Evolutionary conservation across 768 basidiomycete genomes (phyloP).

Genomic region (Boletus rufocinnamomeus): DNA sequence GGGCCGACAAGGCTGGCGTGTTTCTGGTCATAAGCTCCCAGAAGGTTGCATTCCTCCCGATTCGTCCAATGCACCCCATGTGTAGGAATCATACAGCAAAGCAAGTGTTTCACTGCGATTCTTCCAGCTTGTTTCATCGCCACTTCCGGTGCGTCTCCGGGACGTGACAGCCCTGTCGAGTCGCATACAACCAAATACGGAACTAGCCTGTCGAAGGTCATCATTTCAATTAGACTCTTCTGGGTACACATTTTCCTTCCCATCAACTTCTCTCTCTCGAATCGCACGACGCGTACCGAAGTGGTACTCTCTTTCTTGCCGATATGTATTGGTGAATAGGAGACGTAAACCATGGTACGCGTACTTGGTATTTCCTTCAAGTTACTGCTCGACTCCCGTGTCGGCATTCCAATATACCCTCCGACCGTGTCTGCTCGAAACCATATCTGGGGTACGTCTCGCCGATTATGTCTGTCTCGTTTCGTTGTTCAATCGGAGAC

Average conservation of each 20-base stretch:
- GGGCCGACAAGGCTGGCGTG: background rate
- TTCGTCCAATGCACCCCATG: background rate
- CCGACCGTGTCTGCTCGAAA: too few relatives aligned
- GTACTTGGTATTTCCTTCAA: background rate
- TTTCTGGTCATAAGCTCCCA: background rate
- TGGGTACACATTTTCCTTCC: background rate
- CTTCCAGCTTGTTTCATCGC: background rate
- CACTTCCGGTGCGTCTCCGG: background rate
- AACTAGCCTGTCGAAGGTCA: background rate
- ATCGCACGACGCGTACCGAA: background rate
- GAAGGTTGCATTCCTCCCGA: background rate
- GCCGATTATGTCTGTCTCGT: background rate
- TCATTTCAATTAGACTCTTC: background rate
- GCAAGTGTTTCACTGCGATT: background rate
- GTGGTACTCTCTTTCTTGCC: background rate
- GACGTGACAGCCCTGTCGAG: background rate
- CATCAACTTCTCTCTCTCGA: background rate
- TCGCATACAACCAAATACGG: background rate
- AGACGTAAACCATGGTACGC: background rate
- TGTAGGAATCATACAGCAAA: background rate
- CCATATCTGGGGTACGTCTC: background rate
- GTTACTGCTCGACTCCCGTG: background rate
- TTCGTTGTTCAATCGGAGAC: background rate
- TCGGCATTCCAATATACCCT: background rate
- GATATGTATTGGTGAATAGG: background rate